These are phyloP conservation scores for Bipolaris oryzae DNA, from an alignment of 2,329 filamentous ascomycete genomes.

Conservation along the genomic window DNA sequence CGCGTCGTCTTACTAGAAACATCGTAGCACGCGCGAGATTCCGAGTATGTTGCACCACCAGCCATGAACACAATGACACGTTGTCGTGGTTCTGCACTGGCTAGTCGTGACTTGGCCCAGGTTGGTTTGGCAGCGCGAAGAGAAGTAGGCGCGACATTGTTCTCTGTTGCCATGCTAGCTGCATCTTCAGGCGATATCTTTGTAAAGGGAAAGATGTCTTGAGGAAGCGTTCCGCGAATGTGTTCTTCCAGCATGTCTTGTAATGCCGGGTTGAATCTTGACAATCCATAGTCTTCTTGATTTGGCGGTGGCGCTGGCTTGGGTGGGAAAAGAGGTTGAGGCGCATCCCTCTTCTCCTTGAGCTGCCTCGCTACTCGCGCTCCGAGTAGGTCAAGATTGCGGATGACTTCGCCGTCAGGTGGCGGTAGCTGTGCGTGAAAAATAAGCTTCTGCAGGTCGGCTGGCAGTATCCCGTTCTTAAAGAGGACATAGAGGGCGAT, in stretches of 20 bases:
- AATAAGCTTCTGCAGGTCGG: slow-evolving; percentile 84
- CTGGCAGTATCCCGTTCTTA: slow-evolving; percentile 79
- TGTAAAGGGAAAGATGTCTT: slow-evolving; percentile 55
- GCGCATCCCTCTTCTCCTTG: slow-evolving; percentile 74
- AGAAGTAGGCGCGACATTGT: slow-evolving; percentile 62
- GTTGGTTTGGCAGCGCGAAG: slow-evolving; percentile 91
- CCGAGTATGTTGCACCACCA: slow-evolving; percentile 91
- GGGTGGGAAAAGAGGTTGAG: slow-evolving; percentile 72
- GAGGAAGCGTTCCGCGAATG: slow-evolving; percentile 50
- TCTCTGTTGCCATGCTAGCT: slow-evolving; percentile 61
- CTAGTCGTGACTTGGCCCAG: slow-evolving; percentile 84
- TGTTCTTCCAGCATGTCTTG: slow-evolving; percentile 83
- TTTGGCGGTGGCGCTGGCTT: slow-evolving; percentile 62
- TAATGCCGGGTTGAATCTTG: slow-evolving; percentile 80
- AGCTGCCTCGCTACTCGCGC: slow-evolving; percentile 73
- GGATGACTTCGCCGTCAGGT: slow-evolving; percentile 73
- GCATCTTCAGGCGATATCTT: slow-evolving; percentile 66
- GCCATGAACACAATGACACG: slow-evolving; percentile 93
- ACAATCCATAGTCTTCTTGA: slow-evolving; percentile 79
- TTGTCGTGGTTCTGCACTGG: slow-evolving; percentile 80
- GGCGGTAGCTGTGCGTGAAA: slow-evolving; percentile 80
- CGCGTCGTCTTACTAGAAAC: slow-evolving; percentile 72
- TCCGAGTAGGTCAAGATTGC: slow-evolving; percentile 82
- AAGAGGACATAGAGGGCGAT: slow-evolving; percentile 86
- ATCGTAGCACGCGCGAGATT: slow-evolving; percentile 88